Evolutionary conservation across 164 flowering plant species (phyloP).

Genomic region (Vitis labrusca): DNA sequence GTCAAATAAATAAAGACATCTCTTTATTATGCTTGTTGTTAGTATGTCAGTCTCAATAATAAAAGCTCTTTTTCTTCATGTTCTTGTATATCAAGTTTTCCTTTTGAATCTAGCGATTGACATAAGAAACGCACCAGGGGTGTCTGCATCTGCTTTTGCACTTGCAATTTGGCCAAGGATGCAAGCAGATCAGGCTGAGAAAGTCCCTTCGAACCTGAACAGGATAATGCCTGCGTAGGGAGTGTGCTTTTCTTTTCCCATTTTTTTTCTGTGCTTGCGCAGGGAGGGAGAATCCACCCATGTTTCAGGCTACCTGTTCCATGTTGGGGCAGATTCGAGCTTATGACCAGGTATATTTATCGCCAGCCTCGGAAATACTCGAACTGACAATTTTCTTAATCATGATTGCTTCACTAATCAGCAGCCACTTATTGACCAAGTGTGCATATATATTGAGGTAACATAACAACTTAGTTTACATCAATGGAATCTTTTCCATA

Average conservation of each 20-base stretch:
- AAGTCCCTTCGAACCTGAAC: slow-evolving; percentile 99
- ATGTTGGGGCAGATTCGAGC: slow-evolving; percentile 13
- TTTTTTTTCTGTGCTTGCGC: slow-evolving; percentile 47
- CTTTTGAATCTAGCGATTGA: slow-evolving; percentile 32
- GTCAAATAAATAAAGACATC: slow-evolving; percentile 10
- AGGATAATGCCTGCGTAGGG: slow-evolving; percentile 99
- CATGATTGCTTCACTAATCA: too few relatives aligned
- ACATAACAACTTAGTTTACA: too few relatives aligned
- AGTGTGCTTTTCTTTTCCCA: slow-evolving; percentile 72
- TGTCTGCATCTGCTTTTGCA: slow-evolving; percentile 66
- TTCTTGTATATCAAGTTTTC: slow-evolving; percentile 3
- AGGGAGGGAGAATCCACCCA: slow-evolving; percentile 37
- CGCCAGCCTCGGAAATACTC: slow-evolving; percentile 9
- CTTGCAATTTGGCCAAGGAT: slow-evolving; percentile 27
- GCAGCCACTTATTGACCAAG: too few relatives aligned
- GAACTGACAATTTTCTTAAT: neutral
- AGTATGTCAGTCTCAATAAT: slow-evolving; percentile 20
- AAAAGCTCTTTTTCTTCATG: slow-evolving; percentile 13
- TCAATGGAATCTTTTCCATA: too few relatives aligned
- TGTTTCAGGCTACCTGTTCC: slow-evolving; percentile 36
- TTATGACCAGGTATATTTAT: slow-evolving; percentile 18
- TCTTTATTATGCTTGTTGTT: slow-evolving; percentile 18
- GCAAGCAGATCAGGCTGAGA: slow-evolving; percentile 76
- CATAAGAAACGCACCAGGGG: slow-evolving; percentile 88
- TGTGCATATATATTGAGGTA: too few relatives aligned